phyloP scores from a whole-genome alignment of 345 rosid species.

The Corchorus olitorius region DNA sequence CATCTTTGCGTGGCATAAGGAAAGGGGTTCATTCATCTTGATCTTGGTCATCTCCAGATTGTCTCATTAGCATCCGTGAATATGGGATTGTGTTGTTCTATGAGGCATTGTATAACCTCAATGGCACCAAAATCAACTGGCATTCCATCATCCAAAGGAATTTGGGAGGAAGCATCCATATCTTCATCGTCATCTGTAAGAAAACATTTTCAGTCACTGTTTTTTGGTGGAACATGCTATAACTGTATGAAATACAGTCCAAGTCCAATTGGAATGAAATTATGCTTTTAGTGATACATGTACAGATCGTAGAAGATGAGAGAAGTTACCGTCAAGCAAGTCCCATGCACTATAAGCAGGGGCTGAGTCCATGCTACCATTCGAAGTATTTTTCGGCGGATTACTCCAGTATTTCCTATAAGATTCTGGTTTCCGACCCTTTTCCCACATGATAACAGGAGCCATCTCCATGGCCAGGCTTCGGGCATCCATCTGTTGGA shows the following conservation, averaged over 20 bases:
- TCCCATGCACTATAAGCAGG: constrained; percentile 70
- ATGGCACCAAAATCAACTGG: constrained; percentile 79
- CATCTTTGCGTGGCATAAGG: not conserved
- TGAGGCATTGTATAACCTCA: constrained; percentile 78
- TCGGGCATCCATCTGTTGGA: constrained; percentile 82
- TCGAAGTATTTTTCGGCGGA: constrained; percentile 47
- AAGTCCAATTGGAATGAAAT: not conserved
- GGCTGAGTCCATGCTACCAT: constrained; percentile 46
- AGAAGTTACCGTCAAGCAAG: constrained; percentile 73
- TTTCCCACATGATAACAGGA: constrained; percentile 88
- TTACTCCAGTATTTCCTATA: constrained; percentile 74
- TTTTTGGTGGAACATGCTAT: not conserved
- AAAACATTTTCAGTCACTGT: constrained; percentile 6
- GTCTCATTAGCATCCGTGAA: constrained; percentile 89
- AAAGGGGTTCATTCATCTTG: not conserved
- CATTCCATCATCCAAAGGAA: constrained; percentile 76
- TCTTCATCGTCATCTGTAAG: constrained; percentile 80
- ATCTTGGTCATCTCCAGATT: constrained; percentile 53
- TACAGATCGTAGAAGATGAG: not conserved
- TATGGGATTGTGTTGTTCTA: constrained; percentile 84
- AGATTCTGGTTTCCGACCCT: constrained; percentile 62
- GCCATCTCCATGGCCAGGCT: constrained; percentile 88
- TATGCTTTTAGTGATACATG: not conserved
- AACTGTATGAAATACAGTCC: not conserved
- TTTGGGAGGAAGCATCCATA: constrained; percentile 61